Conservation (phyloP, 1,284 basidiomycete genomes). For the Amylostereum chailletii region DNA sequence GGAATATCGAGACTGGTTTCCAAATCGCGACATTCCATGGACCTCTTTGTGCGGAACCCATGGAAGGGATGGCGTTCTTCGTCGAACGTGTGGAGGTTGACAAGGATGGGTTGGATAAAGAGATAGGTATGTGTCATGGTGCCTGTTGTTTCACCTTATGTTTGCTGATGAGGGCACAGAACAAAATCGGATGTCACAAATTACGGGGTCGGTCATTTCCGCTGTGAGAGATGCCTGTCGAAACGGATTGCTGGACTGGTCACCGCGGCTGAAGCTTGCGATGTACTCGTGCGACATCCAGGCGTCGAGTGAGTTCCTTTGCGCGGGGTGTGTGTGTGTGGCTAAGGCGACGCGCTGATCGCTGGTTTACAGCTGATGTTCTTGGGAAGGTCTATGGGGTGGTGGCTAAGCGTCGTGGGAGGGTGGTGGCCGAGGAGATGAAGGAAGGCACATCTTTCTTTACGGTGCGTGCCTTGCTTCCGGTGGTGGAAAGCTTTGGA, state of each 20-base stretch:
- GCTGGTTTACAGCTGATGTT: conserved; percentile 68
- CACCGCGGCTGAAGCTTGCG: conserved; percentile 91
- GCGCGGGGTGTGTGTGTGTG: not conserved
- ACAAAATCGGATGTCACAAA: conserved; percentile 64
- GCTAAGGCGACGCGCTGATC: not conserved
- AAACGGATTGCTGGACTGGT: conserved; percentile 92
- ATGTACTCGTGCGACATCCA: conserved; percentile 99
- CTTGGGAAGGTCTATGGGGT: conserved; percentile 98
- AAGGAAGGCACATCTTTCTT: conserved; percentile 97
- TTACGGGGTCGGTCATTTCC: conserved; percentile 86
- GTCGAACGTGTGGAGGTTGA: conserved; percentile 73
- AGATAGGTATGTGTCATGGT: conserved; percentile 41
- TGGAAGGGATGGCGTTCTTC: conserved; percentile 90
- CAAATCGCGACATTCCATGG: conserved; percentile 93
- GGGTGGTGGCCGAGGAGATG: conserved; percentile 96
- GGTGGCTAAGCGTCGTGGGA: conserved; percentile 82
- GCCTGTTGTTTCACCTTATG: not conserved
- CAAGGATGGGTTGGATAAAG: conserved; percentile 47
- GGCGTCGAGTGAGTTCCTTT: conserved; percentile 71
- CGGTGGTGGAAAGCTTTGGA: conserved; percentile 95
- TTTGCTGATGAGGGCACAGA: conserved; percentile 30
- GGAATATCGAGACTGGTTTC: conserved; percentile 87
- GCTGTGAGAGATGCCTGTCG: conserved; percentile 85
- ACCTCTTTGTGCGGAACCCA: conserved; percentile 91
- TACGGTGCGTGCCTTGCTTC: conserved; percentile 84